These are phyloP conservation scores for Cytospora paraplurivora DNA, from an alignment of 2,329 filamentous ascomycete genomes.

Conservation along the genomic window DNA sequence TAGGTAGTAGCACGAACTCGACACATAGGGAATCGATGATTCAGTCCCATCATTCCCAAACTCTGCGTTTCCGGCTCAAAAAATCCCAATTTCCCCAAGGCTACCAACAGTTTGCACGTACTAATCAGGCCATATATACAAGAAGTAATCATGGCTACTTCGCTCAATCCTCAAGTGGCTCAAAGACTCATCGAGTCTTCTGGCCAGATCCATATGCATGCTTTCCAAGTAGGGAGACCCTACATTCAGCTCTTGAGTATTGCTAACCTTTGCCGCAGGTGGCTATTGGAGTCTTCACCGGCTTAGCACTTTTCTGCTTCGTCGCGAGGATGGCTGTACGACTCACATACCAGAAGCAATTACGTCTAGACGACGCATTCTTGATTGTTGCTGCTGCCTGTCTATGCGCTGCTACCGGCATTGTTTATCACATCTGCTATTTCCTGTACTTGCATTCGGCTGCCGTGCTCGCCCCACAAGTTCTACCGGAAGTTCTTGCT, in stretches of 20 bases:
- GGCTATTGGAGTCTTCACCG: slow-evolving; percentile 27
- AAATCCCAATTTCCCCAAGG: no score
- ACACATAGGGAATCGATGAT: no score
- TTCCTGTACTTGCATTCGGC: slow-evolving; percentile 31
- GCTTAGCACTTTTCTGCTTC: slow-evolving; percentile 25
- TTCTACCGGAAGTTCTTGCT: slow-evolving; percentile 13
- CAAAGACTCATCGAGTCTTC: slow-evolving; percentile 25
- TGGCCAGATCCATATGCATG: slow-evolving; percentile 29
- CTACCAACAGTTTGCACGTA: no score
- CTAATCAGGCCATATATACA: no score
- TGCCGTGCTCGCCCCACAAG: slow-evolving; percentile 26
- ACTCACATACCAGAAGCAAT: slow-evolving; percentile 28
- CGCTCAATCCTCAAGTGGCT: slow-evolving; percentile 21
- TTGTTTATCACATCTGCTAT: slow-evolving; percentile 32
- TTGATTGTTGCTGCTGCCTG: slow-evolving; percentile 28
- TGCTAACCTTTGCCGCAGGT: not conserved
- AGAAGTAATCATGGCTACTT: not conserved
- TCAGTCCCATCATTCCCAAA: no score
- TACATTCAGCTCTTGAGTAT: not conserved
- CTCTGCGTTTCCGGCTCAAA: no score
- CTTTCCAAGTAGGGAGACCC: slow-evolving; percentile 22
- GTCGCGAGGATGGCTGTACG: slow-evolving; percentile 30
- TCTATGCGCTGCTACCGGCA: slow-evolving; percentile 29
- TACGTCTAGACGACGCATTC: slow-evolving; percentile 30
- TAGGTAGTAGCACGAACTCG: no score